These are phyloP conservation scores for Euphrasia confusa DNA, from an alignment of 257 asterid genomes.

Conservation along the genomic window DNA sequence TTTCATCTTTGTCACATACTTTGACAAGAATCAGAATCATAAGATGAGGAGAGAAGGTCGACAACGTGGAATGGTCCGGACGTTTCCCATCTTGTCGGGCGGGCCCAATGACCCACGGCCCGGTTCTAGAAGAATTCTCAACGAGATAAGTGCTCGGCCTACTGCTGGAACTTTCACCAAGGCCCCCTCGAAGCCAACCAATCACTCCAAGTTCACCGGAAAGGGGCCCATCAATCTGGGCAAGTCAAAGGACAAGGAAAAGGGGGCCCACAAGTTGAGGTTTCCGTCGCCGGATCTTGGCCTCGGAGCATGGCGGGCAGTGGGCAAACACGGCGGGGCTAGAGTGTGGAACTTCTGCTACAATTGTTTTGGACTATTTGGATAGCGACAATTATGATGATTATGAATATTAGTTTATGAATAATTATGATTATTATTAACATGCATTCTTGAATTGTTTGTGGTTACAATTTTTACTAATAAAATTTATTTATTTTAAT, in stretches of 20 bases:
- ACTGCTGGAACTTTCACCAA: conserved; percentile 64
- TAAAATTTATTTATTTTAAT: too few species aligned
- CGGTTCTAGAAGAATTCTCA: conserved; percentile 19
- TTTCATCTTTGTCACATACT: too few species aligned
- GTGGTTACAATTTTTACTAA: too few species aligned
- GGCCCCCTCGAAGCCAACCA: conserved; percentile 65
- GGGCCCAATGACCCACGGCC: conserved; percentile 28
- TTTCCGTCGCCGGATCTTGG: too few species aligned
- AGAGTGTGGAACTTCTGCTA: too few species aligned
- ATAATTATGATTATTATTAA: background rate
- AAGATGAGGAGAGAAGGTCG: conserved; percentile 80
- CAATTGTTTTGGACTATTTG: too few species aligned
- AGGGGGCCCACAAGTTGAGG: conserved; percentile 48
- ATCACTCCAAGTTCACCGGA: conserved; percentile 84
- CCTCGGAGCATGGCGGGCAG: too few species aligned
- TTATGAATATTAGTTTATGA: background rate
- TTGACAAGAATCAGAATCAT: background rate
- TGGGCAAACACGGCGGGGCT: too few species aligned
- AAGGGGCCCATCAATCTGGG: conserved; percentile 56
- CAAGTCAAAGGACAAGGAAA: conserved; percentile 70
- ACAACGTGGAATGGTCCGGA: conserved; percentile 71
- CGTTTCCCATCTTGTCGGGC: conserved; percentile 37
- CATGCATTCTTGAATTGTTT: too few species aligned
- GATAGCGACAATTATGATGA: conserved; percentile 7
- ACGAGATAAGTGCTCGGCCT: conserved; percentile 41